These are phyloP conservation scores for Paraphaeosphaeria sporulosa DNA, from an alignment of 2,329 filamentous ascomycete genomes.

Conservation along the genomic window DNA sequence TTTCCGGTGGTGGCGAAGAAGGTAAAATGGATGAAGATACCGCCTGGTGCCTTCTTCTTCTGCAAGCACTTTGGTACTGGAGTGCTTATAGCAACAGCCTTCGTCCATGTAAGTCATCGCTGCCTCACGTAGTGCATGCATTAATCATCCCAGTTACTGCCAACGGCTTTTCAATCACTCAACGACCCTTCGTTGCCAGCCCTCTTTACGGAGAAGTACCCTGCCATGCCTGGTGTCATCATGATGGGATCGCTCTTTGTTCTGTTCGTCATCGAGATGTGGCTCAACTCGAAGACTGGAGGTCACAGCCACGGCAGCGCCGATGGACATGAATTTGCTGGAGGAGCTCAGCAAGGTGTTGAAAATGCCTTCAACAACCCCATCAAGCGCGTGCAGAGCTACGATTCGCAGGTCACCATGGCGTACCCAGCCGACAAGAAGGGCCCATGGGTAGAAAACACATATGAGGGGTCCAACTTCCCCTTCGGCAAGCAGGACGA, in stretches of 20 bases:
- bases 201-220: conserved; percentile 66
- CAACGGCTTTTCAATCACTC: conserved; percentile 63
- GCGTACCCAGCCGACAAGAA: conserved; percentile 44
- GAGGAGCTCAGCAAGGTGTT: conserved; percentile 27
- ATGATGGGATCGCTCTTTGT: conserved; percentile 70
- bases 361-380: conserved; percentile 42
- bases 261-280: conserved; percentile 70
- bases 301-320: conserved; percentile 67
- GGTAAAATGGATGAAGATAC: conserved; percentile 65
- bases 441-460: conserved; percentile 39
- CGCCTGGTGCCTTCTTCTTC: conserved; percentile 65
- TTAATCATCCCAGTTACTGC: conserved; percentile 56
- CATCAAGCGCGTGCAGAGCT: conserved; percentile 41
- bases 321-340: conserved; percentile 52
- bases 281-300: conserved; percentile 65
- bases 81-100: conserved; percentile 85
- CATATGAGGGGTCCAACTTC: conserved; percentile 40
- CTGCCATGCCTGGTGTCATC: conserved; percentile 69
- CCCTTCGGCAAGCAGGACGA: conserved; percentile 38
- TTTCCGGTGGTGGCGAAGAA: conserved; percentile 56
- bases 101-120: conserved; percentile 66
- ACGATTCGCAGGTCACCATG: conserved; percentile 47
- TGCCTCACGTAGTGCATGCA: not conserved
- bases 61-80: conserved; percentile 74
- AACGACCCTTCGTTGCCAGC: conserved; percentile 63